Base-by-base conservation (phyloP, 805 yeast species). In the Clavispora carvajalis region DNA sequence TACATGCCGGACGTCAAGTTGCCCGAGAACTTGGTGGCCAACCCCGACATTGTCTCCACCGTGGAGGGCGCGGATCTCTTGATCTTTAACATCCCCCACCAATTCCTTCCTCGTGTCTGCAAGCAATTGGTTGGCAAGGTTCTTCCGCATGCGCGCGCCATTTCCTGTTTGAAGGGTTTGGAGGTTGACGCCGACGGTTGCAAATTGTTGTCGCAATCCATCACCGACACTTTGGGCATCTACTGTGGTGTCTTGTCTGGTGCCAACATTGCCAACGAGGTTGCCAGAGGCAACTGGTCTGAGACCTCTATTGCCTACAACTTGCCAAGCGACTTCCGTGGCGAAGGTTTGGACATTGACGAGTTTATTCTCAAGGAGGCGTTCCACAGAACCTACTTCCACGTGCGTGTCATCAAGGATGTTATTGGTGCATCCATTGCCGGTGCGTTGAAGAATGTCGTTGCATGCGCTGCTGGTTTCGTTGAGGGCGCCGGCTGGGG, bases 401-500 rank as follows among this genome's bases (percentile, higher is more conserved):
- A 69, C 52, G 73, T 69, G 37, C 62, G 60, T 24, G 72, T 69
- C 34, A 65, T 69, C 40, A 63, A 65, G 36, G 74, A 69, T 47
- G 73, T 69, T 30, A 66, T 69, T 12, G 74, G 74, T 41, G 71
- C 67, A 9, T 67, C 73, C 11, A 65, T 67, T 13, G 74, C 74
- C 22, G 74, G 74, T 41, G 74, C 74, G 3, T 59, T 69, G 53
- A 69, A 69, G 56, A 69, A 69, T 46, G 64, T 69, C 22, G 74
- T 69, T 36, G 74, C 74, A 30, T 58, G 65, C 37, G 69, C 72
- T 7, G 74, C 68, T 18, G 74, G 74, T 19, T 66, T 69, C 42
- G 74, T 69, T 33, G 74, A 68, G 52, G 74, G 74, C 30, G 59
- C 59, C 41, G 73, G 73, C 35, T 69, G 74, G 74, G 74, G 74